Conservation (phyloP, 495 filamentous ascomycete genomes). For the Penicillium coffeae region DNA sequence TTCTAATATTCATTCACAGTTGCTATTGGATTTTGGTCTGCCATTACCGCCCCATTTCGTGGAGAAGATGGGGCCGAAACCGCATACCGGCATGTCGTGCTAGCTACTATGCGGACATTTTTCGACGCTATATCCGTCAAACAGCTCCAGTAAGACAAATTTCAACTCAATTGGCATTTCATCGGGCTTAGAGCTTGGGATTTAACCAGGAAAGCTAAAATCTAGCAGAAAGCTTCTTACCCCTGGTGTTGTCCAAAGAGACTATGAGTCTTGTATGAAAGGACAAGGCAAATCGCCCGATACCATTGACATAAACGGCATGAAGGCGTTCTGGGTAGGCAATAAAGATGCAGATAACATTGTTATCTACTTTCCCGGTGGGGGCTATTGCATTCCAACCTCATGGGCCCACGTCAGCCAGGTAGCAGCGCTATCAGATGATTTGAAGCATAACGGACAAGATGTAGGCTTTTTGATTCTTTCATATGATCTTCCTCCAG, state of each 20-base stretch:
- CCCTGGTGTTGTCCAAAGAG: background rate
- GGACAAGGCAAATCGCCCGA: background rate
- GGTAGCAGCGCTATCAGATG: slow-evolving; percentile 1
- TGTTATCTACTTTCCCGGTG: slow-evolving; percentile 6
- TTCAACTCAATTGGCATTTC: too few species aligned
- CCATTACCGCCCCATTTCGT: too few species aligned
- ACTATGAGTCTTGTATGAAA: background rate
- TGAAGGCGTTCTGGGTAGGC: slow-evolving; percentile 3
- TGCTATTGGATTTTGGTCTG: too few species aligned
- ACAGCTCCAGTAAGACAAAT: too few species aligned
- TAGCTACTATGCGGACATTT: too few species aligned
- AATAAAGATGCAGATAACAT: slow-evolving; percentile 1
- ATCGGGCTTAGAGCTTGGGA: too few species aligned
- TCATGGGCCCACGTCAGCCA: slow-evolving; percentile 2
- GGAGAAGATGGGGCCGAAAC: too few species aligned
- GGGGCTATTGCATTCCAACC: slow-evolving; percentile 9
- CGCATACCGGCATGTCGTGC: too few species aligned
- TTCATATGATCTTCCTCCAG: slow-evolving; percentile 37
- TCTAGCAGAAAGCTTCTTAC: background rate
- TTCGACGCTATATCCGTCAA: too few species aligned
- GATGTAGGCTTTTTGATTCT: background rate
- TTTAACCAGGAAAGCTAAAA: too few species aligned
- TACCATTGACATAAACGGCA: background rate
- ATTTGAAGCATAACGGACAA: background rate
- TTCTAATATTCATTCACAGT: too few species aligned